phyloP scores from a whole-genome alignment of 83 land plant genomes.

The Isoetes engelmannii region DNA sequence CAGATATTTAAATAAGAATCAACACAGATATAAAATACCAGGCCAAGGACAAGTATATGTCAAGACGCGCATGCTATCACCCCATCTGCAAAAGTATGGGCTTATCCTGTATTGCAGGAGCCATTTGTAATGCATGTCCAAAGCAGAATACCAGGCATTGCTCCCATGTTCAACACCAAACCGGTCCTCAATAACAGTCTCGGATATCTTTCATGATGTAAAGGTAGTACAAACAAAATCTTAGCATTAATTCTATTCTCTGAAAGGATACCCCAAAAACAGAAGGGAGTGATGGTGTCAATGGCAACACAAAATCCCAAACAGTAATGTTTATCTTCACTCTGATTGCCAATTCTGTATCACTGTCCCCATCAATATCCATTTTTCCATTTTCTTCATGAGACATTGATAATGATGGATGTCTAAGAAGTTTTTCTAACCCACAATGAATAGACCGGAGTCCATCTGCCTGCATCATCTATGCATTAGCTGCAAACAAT shows the following conservation, averaged over 20 bases:
- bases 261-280: slow-evolving; percentile 93
- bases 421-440: slow-evolving; percentile 50
- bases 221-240: not conserved
- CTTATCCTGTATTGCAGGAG: slow-evolving; percentile 87
- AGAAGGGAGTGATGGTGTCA: slow-evolving; percentile 91
- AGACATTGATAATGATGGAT: slow-evolving; percentile 45
- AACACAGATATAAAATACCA: slow-evolving; percentile 54
- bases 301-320: slow-evolving; percentile 84
- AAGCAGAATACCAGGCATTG: slow-evolving; percentile 71
- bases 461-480: slow-evolving; percentile 46
- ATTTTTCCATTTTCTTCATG: slow-evolving; percentile 44
- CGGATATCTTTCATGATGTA: slow-evolving; percentile 59
- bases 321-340: slow-evolving; percentile 75
- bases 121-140: slow-evolving; percentile 86
- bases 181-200: slow-evolving; percentile 96
- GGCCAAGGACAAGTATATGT: slow-evolving; percentile 98
- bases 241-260: not conserved
- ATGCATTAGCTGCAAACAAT: too few relatives aligned
- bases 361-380: slow-evolving; percentile 87
- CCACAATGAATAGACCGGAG: slow-evolving; percentile 41
- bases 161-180: slow-evolving; percentile 84
- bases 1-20: too few relatives aligned
- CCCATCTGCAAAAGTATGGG: slow-evolving; percentile 98
- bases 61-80: slow-evolving; percentile 88
- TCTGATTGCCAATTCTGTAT: slow-evolving; percentile 39